Evolutionary conservation across 129 eudicot species (phyloP), one percentile per base, ranked within the genome.

Genomic region (Pittosporum tobira): DNA sequence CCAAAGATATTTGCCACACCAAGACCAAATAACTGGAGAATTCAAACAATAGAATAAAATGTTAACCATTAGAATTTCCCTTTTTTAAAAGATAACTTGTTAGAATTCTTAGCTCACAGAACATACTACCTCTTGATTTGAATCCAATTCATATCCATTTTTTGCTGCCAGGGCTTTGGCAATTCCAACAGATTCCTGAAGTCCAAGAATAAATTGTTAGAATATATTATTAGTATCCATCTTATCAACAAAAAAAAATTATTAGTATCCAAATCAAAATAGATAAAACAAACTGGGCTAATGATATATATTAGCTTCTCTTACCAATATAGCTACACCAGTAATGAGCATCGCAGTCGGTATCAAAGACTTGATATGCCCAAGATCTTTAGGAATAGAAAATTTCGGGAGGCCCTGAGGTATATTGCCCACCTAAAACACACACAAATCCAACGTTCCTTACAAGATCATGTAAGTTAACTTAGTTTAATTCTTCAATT

Each of bases 91-190:
- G 31, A 44, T 43, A 26, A 62, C 31, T 3, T 15, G 45, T 37
- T 45, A 37, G n/a, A 36, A 24, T 24, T 23, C 8, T 27, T 12
- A 15, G 51, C 51, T 59, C 16, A 31, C 24, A 20, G 43, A 51
- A 58, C 79, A 37, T 69, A 84, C 99, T 69, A 84, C 99, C 99
- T 93, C 99, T 73, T 84, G 99, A 75, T 93, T 93, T 52, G 99
- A 77, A 84, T 93, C 96, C 72, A 93, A 67, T 65, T 93, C 99
- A 58, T 93, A 87, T 50, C 96, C 96, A 68, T 93, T 93, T 72
- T 93, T 93, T 54, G 99, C 96, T 20, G 99, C 99, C 51, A 93
- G 76, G 62, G 99, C 96, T 75, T 87, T 93, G 37, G 99, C 99
- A 16, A 93, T 93, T 66, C 99, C 99, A 23, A 93, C 99, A 67